Evolutionary conservation across 345 rosid species (phyloP).

Genomic region (Lumnitzera racemosa): DNA sequence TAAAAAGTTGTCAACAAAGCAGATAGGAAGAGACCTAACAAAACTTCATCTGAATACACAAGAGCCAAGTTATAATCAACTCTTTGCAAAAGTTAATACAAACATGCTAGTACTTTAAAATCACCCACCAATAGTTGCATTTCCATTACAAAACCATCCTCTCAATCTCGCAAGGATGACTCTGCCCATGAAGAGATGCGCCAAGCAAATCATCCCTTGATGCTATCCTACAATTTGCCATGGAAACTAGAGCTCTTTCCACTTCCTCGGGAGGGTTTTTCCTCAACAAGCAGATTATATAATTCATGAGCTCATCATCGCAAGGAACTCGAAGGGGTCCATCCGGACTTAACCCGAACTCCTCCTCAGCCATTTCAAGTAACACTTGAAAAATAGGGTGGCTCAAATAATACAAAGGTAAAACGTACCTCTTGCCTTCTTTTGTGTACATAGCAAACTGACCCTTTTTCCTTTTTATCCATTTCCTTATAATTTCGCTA

Average conservation of each 20-base stretch:
- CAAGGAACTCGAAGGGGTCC: conserved; percentile 53
- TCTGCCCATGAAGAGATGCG: too few relatives aligned
- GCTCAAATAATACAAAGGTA: conserved; percentile 36
- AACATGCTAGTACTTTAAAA: too few relatives aligned
- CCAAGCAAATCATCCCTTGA: conserved; percentile 15
- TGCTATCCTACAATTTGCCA: conserved; percentile 25
- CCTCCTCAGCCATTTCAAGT: conserved; percentile 48
- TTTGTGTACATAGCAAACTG: conserved; percentile 43
- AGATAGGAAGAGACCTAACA: too few relatives aligned
- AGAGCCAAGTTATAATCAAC: too few relatives aligned
- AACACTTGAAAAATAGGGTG: conserved; percentile 48
- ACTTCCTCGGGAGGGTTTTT: conserved; percentile 21
- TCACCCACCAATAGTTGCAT: too few relatives aligned
- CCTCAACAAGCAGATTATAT: conserved; percentile 18
- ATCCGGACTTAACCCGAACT: conserved; percentile 30
- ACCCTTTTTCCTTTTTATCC: conserved; percentile 40
- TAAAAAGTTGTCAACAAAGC: too few relatives aligned
- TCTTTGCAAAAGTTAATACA: too few relatives aligned
- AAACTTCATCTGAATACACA: too few relatives aligned
- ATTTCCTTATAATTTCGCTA: conserved; percentile 29
- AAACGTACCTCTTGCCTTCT: conserved; percentile 43
- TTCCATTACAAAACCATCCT: too few relatives aligned
- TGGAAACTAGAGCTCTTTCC: conserved; percentile 16
- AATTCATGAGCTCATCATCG: conserved; percentile 36
- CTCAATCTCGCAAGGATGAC: too few relatives aligned